Evolutionary conservation across 352 stramenopile species (phyloP).

Genomic region (Albugo laibachii): DNA sequence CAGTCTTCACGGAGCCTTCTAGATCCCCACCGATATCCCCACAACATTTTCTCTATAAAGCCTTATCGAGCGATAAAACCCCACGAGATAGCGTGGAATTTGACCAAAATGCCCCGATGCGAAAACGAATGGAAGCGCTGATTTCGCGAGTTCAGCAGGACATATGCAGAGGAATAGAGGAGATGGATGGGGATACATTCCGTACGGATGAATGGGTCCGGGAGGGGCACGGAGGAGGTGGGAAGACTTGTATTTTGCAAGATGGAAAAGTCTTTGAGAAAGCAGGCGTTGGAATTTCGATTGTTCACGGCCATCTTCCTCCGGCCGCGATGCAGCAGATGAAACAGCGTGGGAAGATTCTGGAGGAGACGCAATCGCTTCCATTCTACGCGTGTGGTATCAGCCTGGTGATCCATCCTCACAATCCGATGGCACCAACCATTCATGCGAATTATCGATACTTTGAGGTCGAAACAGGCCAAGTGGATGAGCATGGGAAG

Average conservation of each 20-base stretch:
- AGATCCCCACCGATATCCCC: constrained; percentile 7
- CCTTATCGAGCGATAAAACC: constrained; percentile 38
- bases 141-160: constrained; percentile 69
- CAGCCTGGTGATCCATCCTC: constrained; percentile 94
- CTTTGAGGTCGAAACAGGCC: constrained; percentile 88
- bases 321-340: constrained; percentile 72
- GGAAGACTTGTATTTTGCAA: constrained; percentile 89
- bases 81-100: constrained; percentile 55
- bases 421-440: constrained; percentile 85
- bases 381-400: constrained; percentile 94
- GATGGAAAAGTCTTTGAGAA: constrained; percentile 95
- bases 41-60: constrained; percentile 38
- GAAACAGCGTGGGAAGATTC: constrained; percentile 46
- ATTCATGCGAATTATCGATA: constrained; percentile 97
- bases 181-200: constrained; percentile 89
- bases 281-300: constrained; percentile 91
- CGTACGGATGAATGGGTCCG: constrained; percentile 89
- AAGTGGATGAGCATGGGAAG: constrained; percentile 57
- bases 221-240: constrained; percentile 84
- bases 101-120: constrained; percentile 36
- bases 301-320: constrained; percentile 93
- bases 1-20: too few relatives aligned
- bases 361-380: constrained; percentile 55
- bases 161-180: constrained; percentile 75
- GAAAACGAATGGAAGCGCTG: constrained; percentile 63